Base-by-base conservation (phyloP, 2,329 filamentous ascomycete species). In the Chaetomium globosum region DNA sequence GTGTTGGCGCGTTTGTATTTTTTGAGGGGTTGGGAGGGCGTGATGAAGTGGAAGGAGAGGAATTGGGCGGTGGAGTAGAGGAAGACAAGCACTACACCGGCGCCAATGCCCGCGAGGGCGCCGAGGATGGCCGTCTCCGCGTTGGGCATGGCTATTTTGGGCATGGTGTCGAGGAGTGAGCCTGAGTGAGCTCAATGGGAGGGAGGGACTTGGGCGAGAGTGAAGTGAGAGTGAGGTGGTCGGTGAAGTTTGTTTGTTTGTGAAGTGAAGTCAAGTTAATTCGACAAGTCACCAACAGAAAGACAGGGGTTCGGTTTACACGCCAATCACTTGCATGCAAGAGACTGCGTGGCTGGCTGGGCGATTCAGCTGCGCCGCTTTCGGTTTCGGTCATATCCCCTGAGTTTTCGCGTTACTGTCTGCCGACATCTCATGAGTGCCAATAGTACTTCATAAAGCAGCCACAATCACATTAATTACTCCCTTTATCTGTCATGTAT, bases 21-120 rank as follows among this genome's bases (percentile, higher is more conserved):
- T 16, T 69, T 46, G 28, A 75, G 58, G 1, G 72, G 65, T 0
- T 59, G 61, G 8, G 69, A 65, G n/a, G 73, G 68, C 6, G 43
- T 66, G 56, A 69, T 43, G 60, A 75, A 64, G 63, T 74, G 69
- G 23, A 70, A 69, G 52, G 60, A 46, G 23, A 72, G n/a, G 56
- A 73, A 70, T 43, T 69, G 59, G 43, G 58, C 39, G 12, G 59
- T 19, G 8, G 53, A 57, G 53, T 68, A 66, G n/a, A 57, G 39
- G 30, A 58, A 51, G 33, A 67, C 63, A 4, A 73, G 65, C 4
- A 66, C 51, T 7, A 60, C 63, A 10, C 67, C 10, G n/a, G 65
- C 67, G 65, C 73, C 73, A 52, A 75, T 61, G 30, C 28, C 55
- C 10, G 64, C 60, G 55, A 66, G 59, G 23, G 26, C 23, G 10